Base-by-base conservation (phyloP, 2,329 filamentous ascomycete species). In the Epichloe uncinata region DNA sequence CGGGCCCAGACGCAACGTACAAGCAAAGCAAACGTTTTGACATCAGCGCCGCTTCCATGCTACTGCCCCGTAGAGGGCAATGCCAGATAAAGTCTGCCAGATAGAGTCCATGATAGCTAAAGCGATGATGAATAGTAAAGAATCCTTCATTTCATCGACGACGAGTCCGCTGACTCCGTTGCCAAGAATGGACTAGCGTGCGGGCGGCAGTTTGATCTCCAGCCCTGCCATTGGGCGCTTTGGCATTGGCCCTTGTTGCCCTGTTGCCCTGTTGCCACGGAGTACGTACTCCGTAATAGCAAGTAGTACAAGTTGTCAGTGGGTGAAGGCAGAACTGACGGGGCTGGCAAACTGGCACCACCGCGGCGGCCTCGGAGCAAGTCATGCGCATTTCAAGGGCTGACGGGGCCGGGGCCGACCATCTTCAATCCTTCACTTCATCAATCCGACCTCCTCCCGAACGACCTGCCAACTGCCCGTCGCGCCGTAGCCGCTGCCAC, bases 131-230 rank as follows among this genome's bases (percentile, higher is more conserved):
- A 4, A 15, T 4, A 1, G 7, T 26, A 37, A 37, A 37, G 12
- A 30, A 30, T 3, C 26, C 3, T 30, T 8, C 8, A 30, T 30
- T 30, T 3, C 26, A 30, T 30, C 26, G 26, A 30, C 26, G 26
- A 30, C 8, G 26, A 9, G 26, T 9, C 9, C 26, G 26, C 16
- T 40, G 33, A 3, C 40, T 5, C 20, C 47, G 8, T 16, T 22
- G 36, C 48, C 48, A 33, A 50, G 42, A 50, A 34, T 5, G 38
- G 37, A 50, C 43, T 50, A 50, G 48, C 44, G 49, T 8, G 6
- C 2, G 12, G 15, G 38, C 44, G 49, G 40, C 40, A 42, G 43
- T 50, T 50, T 42, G 7, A 36, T 11, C 16, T 35, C 18, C 36
- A 16, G 13, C 18, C 18, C 22, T 12, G 18, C 35, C 45, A 47